phyloP scores from a whole-genome alignment of 306 rosid species.

The Acacia melanoxylon region DNA sequence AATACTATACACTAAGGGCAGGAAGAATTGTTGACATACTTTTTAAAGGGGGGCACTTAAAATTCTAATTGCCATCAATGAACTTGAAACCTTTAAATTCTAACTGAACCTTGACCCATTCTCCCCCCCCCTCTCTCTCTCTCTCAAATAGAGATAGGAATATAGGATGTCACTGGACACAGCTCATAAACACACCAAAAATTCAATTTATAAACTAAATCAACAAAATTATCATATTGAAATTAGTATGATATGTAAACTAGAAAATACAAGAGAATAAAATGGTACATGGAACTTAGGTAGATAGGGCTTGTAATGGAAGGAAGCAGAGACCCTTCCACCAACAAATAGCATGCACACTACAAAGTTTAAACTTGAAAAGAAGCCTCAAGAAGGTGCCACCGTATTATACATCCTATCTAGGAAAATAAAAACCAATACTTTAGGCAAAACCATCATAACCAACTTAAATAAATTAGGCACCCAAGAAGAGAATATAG shows the following conservation, averaged over 20 bases:
- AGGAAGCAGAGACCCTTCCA: conserved; percentile 10
- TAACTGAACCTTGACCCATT: neutral
- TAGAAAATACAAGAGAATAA: too few relatives aligned
- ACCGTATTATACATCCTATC: neutral
- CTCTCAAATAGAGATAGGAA: neutral
- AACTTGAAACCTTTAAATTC: neutral
- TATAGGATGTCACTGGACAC: neutral
- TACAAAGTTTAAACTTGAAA: conserved; percentile 8
- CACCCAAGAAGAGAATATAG: neutral
- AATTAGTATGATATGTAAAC: neutral
- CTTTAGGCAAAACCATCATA: too few relatives aligned
- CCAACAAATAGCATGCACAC: neutral
- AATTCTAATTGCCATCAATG: too few relatives aligned
- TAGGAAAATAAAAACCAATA: conserved; percentile 6
- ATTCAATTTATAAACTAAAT: too few relatives aligned
- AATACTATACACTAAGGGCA: neutral
- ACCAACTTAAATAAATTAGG: too few relatives aligned
- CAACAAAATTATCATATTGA: neutral
- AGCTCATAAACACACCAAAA: neutral
- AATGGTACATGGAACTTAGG: neutral
- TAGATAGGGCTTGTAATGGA: neutral
- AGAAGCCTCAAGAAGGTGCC: conserved; percentile 10
- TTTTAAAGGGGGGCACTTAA: neutral
- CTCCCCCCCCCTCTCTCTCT: neutral
- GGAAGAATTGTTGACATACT: neutral